Conservation (phyloP, 768 basidiomycete species). For the Podaxis mareebaensis region DNA sequence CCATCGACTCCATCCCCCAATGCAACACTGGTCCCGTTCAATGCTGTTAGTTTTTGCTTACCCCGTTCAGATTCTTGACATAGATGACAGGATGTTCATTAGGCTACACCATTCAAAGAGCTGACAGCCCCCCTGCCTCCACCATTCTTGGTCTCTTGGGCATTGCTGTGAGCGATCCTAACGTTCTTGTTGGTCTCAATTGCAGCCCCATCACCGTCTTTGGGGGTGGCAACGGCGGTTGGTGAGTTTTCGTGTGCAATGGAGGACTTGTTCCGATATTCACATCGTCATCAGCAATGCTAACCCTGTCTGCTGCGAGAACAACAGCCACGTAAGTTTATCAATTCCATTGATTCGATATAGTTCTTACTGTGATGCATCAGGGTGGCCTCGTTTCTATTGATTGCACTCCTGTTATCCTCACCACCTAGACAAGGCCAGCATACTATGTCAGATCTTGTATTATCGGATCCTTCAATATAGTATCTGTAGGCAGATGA, state of each 20-base stretch:
- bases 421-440: not conserved
- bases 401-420: conserved; percentile 10
- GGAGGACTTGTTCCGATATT: not conserved
- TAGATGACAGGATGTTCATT: not conserved
- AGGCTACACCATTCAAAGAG: conserved; percentile 21
- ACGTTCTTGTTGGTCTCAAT: conserved; percentile 7
- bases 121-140: not conserved
- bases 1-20: conserved; percentile 17
- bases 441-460: not conserved
- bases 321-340: conserved; percentile 22
- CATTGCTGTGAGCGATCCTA: not conserved
- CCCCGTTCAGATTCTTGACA: not conserved
- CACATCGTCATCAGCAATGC: conserved; percentile 16
- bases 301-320: conserved; percentile 32
- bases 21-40: conserved; percentile 31
- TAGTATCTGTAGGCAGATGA: too few species aligned
- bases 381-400: conserved; percentile 9
- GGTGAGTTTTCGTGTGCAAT: conserved; percentile 21
- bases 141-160: conserved; percentile 19
- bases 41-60: conserved; percentile 20
- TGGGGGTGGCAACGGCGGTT: conserved; percentile 19
- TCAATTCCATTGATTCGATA: not conserved
- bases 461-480: not conserved
- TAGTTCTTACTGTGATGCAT: not conserved
- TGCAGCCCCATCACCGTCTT: conserved; percentile 12